A percentile compares a stretch with the other conserved stretches of the same genome.
These are phyloP conservation scores for Suillus lakei DNA, from an alignment of 768 basidiomycete species.

Conservation along the genomic window DNA sequence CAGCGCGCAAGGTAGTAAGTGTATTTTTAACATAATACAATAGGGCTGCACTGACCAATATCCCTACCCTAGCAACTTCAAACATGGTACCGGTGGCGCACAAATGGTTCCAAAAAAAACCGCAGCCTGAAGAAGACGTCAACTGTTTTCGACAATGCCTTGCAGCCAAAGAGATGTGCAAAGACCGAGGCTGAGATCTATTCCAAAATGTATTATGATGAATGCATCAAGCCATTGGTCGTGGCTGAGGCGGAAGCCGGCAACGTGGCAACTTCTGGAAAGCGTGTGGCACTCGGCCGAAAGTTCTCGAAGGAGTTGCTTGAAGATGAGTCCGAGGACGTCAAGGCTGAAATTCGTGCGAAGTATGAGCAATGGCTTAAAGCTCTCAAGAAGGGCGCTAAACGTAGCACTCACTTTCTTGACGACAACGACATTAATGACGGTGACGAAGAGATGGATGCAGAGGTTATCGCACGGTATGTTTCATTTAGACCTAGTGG, in stretches of 20 bases:
- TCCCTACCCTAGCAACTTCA: neutral
- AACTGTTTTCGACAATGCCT: neutral
- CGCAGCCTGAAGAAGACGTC: neutral
- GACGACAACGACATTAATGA: no score
- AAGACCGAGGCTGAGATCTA: conserved; percentile 1
- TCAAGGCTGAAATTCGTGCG: neutral
- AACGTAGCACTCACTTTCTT: no score
- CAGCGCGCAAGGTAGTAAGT: neutral
- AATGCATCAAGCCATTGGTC: conserved; percentile 7
- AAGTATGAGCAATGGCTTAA: neutral
- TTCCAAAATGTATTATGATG: neutral
- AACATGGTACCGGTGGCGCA: conserved; percentile 6
- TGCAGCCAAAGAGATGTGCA: neutral
- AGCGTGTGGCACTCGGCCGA: neutral
- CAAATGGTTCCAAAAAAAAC: neutral
- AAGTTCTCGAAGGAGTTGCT: conserved; percentile 6
- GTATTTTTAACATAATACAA: neutral
- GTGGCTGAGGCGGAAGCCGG: conserved; percentile 7
- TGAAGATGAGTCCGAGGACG: neutral
- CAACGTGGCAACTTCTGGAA: neutral
- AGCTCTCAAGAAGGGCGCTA: neutral
- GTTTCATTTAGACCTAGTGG: neutral
- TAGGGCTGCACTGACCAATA: neutral
- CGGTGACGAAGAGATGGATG: neutral
- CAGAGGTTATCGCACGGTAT: neutral